phyloP scores from a whole-genome alignment of 352 stramenopile genomes.

The Phytophthora pinifolia region DNA sequence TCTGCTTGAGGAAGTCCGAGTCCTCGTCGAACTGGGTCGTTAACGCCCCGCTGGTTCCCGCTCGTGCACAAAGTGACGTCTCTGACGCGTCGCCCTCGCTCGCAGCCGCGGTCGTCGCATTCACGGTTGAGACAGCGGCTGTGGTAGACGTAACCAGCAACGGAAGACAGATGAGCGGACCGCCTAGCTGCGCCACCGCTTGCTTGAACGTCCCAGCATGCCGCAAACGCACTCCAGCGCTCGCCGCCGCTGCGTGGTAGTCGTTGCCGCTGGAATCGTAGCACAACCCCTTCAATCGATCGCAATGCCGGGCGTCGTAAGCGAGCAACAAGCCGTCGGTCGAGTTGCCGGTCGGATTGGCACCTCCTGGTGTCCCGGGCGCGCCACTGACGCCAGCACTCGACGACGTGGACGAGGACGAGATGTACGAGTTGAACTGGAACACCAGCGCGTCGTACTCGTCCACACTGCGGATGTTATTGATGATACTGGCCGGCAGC shows the following conservation, averaged over 20 bases:
- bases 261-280: constrained; percentile 74
- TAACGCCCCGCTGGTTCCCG: constrained; percentile 17
- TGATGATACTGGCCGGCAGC: constrained; percentile 56
- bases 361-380: constrained; percentile 20
- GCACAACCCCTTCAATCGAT: constrained; percentile 58
- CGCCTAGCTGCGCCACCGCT: constrained; percentile 62
- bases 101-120: constrained; percentile 11
- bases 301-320: constrained; percentile 67
- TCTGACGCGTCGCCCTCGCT: constrained; percentile 11
- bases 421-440: constrained; percentile 81
- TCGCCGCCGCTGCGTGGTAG: constrained; percentile 60
- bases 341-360: constrained; percentile 32
- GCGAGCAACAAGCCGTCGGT: constrained; percentile 62
- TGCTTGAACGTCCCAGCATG: constrained; percentile 75
- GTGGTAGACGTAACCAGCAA: constrained; percentile 55
- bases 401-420: constrained; percentile 61
- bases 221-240: constrained; percentile 56
- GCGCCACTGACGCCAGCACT: constrained; percentile 30
- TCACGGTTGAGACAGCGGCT: constrained; percentile 33
- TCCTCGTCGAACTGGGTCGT: constrained; percentile 79
- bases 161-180: constrained; percentile 63
- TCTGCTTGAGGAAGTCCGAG: constrained; percentile 68
- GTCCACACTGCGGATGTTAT: constrained; percentile 66
- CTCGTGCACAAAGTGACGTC: background rate
- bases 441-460: constrained; percentile 77